These are phyloP conservation scores for Paraphaeosphaeria sporulosa DNA, from an alignment of 2,329 filamentous ascomycete species.

Conservation along the genomic window DNA sequence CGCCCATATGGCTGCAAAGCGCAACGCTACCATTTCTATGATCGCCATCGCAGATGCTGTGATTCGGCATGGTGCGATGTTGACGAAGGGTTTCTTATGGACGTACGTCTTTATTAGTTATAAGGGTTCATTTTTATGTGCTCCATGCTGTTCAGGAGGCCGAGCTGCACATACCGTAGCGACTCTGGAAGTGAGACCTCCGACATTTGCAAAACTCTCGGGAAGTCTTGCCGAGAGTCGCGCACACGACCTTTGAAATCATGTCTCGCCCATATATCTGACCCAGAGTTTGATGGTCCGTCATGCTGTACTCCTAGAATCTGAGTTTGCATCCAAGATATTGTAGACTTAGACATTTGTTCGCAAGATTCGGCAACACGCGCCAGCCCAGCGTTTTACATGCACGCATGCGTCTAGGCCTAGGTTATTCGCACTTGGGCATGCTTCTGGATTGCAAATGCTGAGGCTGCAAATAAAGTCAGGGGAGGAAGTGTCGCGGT, in stretches of 20 bases:
- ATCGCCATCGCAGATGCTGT: neutral
- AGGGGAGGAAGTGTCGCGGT: neutral
- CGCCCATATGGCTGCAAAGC: neutral
- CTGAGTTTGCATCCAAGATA: neutral
- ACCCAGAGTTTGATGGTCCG: too few species aligned
- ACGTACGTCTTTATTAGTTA: neutral
- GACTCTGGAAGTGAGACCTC: neutral
- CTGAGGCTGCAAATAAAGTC: neutral
- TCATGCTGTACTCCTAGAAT: neutral
- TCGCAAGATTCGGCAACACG: slow-evolving; percentile 3
- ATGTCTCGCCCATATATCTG: neutral
- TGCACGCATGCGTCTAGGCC: neutral
- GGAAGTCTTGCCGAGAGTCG: slow-evolving; percentile 3
- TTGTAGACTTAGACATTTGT: neutral
- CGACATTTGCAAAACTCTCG: neutral
- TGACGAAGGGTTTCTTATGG: neutral
- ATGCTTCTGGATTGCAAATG: neutral
- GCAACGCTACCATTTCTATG: neutral
- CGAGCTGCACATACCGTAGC: slow-evolving; percentile 1
- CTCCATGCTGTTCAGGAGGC: neutral
- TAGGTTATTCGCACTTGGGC: neutral
- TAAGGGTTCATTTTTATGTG: neutral
- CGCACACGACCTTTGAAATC: neutral
- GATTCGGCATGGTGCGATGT: neutral
- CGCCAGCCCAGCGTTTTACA: neutral